Base-by-base conservation (phyloP, 768 basidiomycete genomes). In the Collybiopsis luxurians region DNA sequence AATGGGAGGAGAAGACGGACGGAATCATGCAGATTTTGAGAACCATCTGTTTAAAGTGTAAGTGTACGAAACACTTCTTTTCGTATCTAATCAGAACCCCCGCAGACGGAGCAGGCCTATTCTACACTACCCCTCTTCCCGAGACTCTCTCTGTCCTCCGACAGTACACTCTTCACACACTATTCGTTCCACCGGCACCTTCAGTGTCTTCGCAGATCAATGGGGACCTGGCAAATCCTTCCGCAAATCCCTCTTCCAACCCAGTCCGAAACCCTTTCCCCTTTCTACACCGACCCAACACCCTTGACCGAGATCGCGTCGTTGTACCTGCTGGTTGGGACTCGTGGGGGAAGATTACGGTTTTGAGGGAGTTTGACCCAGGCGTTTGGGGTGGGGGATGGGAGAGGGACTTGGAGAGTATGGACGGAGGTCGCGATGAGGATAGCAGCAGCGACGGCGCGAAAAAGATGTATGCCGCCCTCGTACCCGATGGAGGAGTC, bases 301-400 rank as follows among this genome's bases (percentile, higher is more conserved):
- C 91, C 0, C 76, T 98, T 45, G 97, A 98, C 67, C 85, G 97
- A 30, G 95, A 98, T 65, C 87, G 84, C 12, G 88, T 98, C 51
- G 83, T 97, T 43, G 86, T 98, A 5, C 97, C 96, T 1, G 83
- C 92, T 1, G 97, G 97, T 1, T 99, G 97, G 97, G 97, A 98
- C 67, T 92, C 90, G 62, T 97, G 93, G 91, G 95, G 95, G 0
- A 98, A 98, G 76, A 96, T 98, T 56, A 77, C 80, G 2, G 89
- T 98, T 1, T 73, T 98, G 54, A 75, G 94, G 55, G 97, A 98
- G 0, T 99, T 98, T 63, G 94, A 97, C 53, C 85, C 90, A 1
- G 86, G 84, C 59, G 66, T 75, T 46, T 90, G 87, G 85, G 89
- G 86, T 3, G 88, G 90, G 56, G 88, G 85, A 39, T 92, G 86